Evolutionary conservation across 352 stramenopile genomes (phyloP).

Genomic region (Globisporangium yorkense): DNA sequence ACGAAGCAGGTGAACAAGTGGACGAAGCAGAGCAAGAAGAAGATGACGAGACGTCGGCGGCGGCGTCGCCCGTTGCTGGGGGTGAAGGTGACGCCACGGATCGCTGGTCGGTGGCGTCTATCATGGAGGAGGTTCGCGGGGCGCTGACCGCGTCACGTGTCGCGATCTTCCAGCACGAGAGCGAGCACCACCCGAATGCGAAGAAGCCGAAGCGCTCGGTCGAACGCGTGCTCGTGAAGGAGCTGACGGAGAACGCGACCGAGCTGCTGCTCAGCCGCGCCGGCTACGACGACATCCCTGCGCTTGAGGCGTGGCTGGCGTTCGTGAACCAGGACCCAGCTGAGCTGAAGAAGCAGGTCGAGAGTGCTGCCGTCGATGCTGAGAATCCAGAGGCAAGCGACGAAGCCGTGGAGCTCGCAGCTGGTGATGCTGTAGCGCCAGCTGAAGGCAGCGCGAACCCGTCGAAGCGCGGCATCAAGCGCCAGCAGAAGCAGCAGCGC

Average conservation of each 20-base stretch:
- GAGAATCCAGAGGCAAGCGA: background rate
- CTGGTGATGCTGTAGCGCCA: background rate
- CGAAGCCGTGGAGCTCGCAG: background rate
- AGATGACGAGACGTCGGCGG: conserved; percentile 4
- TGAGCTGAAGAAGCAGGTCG: conserved; percentile 3
- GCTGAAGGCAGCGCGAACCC: background rate
- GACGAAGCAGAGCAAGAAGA: background rate
- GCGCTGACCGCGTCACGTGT: conserved; percentile 26
- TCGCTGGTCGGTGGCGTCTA: conserved; percentile 15
- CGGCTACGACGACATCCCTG: conserved; percentile 18
- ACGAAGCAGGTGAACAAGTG: background rate
- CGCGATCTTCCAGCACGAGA: conserved; percentile 19
- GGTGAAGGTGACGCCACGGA: background rate
- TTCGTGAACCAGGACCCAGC: conserved; percentile 16
- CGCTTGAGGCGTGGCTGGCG: conserved; percentile 41
- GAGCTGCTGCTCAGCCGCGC: conserved; percentile 58
- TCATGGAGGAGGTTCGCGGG: conserved; percentile 26
- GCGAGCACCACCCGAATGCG: background rate
- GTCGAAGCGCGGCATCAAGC: conserved; percentile 17
- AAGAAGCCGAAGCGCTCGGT: conserved; percentile 22
- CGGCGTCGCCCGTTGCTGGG: no score
- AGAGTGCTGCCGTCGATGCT: conserved; percentile 5
- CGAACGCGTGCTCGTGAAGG: conserved; percentile 32
- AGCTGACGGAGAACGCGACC: conserved; percentile 62
- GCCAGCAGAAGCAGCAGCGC: conserved; percentile 15